Percentiles rank a stretch among this genome's conserved stretches.
Conservation (phyloP, 345 rosid genomes). For the Lepidium africanum region DNA sequence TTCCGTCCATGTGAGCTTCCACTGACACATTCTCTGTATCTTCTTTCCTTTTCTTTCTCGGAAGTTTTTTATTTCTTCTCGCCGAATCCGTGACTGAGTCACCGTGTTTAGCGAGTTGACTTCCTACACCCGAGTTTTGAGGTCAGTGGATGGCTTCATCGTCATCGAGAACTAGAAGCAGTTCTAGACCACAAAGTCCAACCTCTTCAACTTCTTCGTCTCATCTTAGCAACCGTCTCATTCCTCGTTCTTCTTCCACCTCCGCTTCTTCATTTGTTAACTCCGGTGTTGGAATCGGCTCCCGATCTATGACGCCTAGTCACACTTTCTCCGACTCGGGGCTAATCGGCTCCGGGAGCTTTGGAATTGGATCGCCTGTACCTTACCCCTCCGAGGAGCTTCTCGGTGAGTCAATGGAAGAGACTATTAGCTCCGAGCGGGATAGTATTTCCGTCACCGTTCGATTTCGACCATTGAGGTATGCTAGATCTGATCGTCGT, state of each 20-base stretch:
- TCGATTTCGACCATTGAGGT: constrained; percentile 97
- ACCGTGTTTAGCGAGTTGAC: constrained; percentile 34
- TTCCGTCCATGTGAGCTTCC: constrained; percentile 69
- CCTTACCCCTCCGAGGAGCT: constrained; percentile 64
- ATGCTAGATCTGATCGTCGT: constrained; percentile 24
- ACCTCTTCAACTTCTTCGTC: constrained; percentile 71
- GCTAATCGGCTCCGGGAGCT: constrained; percentile 33
- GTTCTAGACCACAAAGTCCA: constrained; percentile 75
- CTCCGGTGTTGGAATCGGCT: constrained; percentile 35
- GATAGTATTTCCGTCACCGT: constrained; percentile 97
- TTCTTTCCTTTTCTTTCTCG: background rate
- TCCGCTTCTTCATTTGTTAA: constrained; percentile 48
- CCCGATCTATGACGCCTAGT: constrained; percentile 81
- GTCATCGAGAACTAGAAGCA: constrained; percentile 78
- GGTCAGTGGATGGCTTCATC: constrained; percentile 56
- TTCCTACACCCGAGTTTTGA: constrained; percentile 7
- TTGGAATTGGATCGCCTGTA: constrained; percentile 39
- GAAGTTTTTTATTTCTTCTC: constrained; percentile 1
- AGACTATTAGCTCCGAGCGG: constrained; percentile 49
- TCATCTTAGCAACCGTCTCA: constrained; percentile 34
- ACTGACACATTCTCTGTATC: constrained; percentile 58
- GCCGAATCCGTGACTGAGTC: constrained; percentile 29
- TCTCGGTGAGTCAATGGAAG: constrained; percentile 56
- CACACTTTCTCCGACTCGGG: constrained; percentile 59
- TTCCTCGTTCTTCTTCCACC: constrained; percentile 75